Evolutionary conservation across 2,329 filamentous ascomycete genomes (phyloP).

Genomic region (Gaeumannomyces sp.): DNA sequence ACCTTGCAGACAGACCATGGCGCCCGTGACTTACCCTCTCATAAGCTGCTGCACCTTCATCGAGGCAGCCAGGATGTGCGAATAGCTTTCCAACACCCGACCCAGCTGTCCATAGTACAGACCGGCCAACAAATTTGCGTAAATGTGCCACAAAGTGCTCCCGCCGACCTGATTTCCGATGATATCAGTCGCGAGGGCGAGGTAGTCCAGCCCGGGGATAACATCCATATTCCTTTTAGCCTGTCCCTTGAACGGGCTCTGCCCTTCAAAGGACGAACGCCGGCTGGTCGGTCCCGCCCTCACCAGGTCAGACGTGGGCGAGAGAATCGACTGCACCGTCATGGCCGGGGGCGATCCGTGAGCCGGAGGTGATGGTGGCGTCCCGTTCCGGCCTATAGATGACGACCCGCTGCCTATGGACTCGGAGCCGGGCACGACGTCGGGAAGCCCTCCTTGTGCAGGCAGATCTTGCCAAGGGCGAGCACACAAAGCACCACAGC

Average conservation of each 20-base stretch:
- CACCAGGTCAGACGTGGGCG: slow-evolving; percentile 37
- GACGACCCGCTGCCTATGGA: neutral
- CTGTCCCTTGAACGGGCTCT: slow-evolving; percentile 14
- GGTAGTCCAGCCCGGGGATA: slow-evolving; percentile 89
- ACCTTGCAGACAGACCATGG: no score
- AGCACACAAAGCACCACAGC: slow-evolving; percentile 78
- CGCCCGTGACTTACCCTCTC: slow-evolving; percentile 52
- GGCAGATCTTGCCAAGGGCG: slow-evolving; percentile 79
- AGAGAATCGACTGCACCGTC: slow-evolving; percentile 40
- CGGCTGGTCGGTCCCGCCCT: slow-evolving; percentile 37
- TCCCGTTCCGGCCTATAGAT: slow-evolving; percentile 38
- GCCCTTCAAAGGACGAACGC: slow-evolving; percentile 45
- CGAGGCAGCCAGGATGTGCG: slow-evolving; percentile 51
- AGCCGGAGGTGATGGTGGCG: slow-evolving; percentile 42
- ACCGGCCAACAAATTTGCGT: slow-evolving; percentile 77
- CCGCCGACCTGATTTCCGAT: slow-evolving; percentile 74
- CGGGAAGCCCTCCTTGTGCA: slow-evolving; percentile 46
- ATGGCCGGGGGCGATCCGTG: slow-evolving; percentile 49
- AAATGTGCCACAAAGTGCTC: slow-evolving; percentile 75
- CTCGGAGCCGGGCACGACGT: slow-evolving; percentile 41
- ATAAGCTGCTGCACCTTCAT: slow-evolving; percentile 64
- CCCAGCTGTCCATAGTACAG: slow-evolving; percentile 86
- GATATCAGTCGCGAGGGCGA: slow-evolving; percentile 79
- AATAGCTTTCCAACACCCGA: slow-evolving; percentile 77
- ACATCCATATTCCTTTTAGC: slow-evolving; percentile 64